Evolutionary conservation across 139 green algal genomes (phyloP).

Genomic region (Tetratostichococcus sp.): DNA sequence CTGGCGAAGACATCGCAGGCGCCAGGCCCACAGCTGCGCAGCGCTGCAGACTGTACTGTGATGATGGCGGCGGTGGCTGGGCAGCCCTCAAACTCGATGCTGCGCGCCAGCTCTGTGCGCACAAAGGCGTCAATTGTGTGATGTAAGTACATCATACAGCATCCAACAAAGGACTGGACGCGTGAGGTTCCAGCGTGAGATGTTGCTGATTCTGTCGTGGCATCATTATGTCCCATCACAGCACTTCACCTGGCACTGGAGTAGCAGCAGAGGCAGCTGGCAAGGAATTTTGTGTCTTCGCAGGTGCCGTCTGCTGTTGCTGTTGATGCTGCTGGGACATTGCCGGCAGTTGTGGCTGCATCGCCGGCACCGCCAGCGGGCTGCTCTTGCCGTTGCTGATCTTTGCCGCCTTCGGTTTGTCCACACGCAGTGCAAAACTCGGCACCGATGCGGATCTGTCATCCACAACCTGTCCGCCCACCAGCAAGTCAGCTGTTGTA

Average conservation of each 20-base stretch:
- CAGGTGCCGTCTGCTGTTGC: background rate
- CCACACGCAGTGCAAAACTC: background rate
- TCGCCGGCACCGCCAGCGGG: no score
- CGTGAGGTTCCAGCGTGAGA: no score
- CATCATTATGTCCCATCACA: no score
- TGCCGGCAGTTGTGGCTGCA: background rate
- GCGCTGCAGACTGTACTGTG: background rate
- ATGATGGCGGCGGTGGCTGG: background rate
- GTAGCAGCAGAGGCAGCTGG: no score
- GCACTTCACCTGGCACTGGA: no score
- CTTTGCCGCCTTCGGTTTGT: background rate
- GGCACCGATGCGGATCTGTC: background rate
- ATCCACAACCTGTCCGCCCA: background rate
- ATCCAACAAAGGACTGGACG: no score
- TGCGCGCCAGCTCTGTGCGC: no score
- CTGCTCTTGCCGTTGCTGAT: background rate
- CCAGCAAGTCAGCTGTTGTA: no score
- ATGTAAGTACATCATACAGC: background rate
- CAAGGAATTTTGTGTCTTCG: no score
- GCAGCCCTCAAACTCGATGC: background rate
- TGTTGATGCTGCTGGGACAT: background rate
- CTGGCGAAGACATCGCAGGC: background rate
- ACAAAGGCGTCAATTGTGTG: background rate
- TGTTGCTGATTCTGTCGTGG: no score
- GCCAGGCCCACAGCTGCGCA: background rate